These are phyloP conservation scores for Gnomoniopsis smithogilvyi DNA, from an alignment of 2,329 filamentous ascomycete species.

Conservation along the genomic window DNA sequence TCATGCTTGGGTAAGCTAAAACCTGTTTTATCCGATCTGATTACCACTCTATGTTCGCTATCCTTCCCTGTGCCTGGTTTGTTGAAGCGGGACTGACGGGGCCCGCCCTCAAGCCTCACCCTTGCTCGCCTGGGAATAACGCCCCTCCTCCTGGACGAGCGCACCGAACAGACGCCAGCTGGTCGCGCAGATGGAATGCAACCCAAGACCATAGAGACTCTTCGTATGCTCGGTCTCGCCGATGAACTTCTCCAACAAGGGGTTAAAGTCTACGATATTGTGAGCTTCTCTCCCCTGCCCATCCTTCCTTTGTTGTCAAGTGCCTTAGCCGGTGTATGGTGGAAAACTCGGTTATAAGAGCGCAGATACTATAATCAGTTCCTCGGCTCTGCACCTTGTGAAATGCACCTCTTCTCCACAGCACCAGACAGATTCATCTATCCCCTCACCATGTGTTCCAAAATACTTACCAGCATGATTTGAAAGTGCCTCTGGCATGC, in stretches of 20 bases:
- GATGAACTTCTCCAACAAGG: constrained; percentile 59
- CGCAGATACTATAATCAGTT: no score
- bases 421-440: no score
- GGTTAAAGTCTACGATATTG: constrained; percentile 64
- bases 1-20: constrained; percentile 45
- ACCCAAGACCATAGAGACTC: constrained; percentile 70
- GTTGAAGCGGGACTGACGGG: constrained; percentile 28
- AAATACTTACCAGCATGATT: no score
- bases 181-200: constrained; percentile 68
- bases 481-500: constrained; percentile 3
- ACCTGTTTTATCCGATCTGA: not conserved
- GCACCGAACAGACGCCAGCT: constrained; percentile 63
- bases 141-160: constrained; percentile 64
- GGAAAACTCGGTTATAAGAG: no score
- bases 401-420: no score
- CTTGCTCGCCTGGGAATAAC: constrained; percentile 55
- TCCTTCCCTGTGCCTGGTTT: constrained; percentile 45
- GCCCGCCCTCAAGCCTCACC: constrained; percentile 5
- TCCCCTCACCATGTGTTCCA: no score
- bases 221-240: constrained; percentile 64
- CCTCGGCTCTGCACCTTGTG: no score
- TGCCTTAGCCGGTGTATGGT: no score
- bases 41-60: constrained; percentile 18
- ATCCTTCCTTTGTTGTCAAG: no score
- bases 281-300: constrained; percentile 29